Evolutionary conservation across 805 yeast species (phyloP).

Genomic region (Candida golubevii): DNA sequence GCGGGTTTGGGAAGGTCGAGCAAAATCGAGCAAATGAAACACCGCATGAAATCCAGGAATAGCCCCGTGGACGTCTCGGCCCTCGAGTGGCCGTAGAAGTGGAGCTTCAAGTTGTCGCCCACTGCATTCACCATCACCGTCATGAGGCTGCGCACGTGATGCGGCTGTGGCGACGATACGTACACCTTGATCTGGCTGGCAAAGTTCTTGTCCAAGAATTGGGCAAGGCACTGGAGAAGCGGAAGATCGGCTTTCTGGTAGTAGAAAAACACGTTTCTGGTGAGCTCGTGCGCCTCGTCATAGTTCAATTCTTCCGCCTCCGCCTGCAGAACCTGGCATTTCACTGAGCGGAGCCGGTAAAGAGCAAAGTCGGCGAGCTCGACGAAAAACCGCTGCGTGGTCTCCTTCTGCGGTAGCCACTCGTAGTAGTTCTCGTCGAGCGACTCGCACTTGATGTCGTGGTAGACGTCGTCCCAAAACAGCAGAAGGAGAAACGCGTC

Average conservation of each 20-base stretch:
- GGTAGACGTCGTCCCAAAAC: slow-evolving; percentile 16
- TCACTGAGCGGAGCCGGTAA: slow-evolving; percentile 8
- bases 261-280: slow-evolving; percentile 5
- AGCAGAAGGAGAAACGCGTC: slow-evolving; percentile 8
- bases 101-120: slow-evolving; percentile 11
- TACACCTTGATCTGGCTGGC: slow-evolving; percentile 1
- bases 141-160: slow-evolving; percentile 7
- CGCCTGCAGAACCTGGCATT: slow-evolving; percentile 4
- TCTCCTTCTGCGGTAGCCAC: slow-evolving; percentile 9
- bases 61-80: slow-evolving; percentile 5
- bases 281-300: slow-evolving; percentile 13
- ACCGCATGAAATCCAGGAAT: slow-evolving; percentile 2
- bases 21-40: slow-evolving; percentile 1
- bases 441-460: slow-evolving; percentile 11
- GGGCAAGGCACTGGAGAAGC: slow-evolving; percentile 5
- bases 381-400: slow-evolving; percentile 7
- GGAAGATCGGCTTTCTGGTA: slow-evolving; percentile 5
- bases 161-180: slow-evolving; percentile 1
- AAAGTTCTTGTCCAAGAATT: slow-evolving; percentile 2
- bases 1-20: background rate
- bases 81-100: slow-evolving; percentile 9
- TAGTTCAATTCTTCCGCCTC: slow-evolving; percentile 1
- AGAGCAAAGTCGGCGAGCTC: slow-evolving; percentile 10
- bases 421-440: slow-evolving; percentile 1
- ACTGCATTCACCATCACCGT: slow-evolving; percentile 4